Conservation (phyloP, 805 yeast genomes). For the Candida oleophila region DNA sequence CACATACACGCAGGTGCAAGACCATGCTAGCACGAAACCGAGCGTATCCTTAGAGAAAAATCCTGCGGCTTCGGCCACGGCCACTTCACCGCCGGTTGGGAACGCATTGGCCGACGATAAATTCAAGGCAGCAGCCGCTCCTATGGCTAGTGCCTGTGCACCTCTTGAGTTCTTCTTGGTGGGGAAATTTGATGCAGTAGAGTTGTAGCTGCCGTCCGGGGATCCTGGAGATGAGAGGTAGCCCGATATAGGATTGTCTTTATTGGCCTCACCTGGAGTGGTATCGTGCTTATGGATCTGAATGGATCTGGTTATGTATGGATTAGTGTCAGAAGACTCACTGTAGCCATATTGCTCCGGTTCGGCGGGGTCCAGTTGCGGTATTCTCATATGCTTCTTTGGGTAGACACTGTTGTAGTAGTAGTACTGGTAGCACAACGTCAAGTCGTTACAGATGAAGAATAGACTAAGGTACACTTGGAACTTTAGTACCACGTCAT, state of each 20-base stretch:
- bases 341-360: neutral
- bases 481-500: constrained; percentile 35
- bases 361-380: neutral
- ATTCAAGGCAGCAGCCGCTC: constrained; percentile 8
- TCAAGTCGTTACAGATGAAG: constrained; percentile 38
- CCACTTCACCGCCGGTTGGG: too few relatives aligned
- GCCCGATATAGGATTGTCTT: constrained; percentile 4
- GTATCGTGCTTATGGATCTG: constrained; percentile 1
- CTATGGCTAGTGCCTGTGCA: constrained; percentile 8
- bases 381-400: constrained; percentile 11
- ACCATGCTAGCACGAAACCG: constrained; percentile 61
- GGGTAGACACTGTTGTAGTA: constrained; percentile 41
- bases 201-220: constrained; percentile 12
- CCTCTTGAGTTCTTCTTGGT: constrained; percentile 1
- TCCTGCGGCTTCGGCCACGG: neutral
- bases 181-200: constrained; percentile 11
- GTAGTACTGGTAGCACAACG: constrained; percentile 41
- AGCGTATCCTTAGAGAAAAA: constrained; percentile 6
- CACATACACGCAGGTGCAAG: constrained; percentile 72
- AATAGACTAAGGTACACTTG: constrained; percentile 40
- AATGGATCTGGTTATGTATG: neutral
- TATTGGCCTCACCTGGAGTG: neutral
- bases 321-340: neutral
- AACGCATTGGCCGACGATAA: constrained; percentile 14
- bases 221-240: constrained; percentile 12